phyloP scores from a whole-genome alignment of 805 yeast species.

The Scheffersomyces ergatensis region DNA sequence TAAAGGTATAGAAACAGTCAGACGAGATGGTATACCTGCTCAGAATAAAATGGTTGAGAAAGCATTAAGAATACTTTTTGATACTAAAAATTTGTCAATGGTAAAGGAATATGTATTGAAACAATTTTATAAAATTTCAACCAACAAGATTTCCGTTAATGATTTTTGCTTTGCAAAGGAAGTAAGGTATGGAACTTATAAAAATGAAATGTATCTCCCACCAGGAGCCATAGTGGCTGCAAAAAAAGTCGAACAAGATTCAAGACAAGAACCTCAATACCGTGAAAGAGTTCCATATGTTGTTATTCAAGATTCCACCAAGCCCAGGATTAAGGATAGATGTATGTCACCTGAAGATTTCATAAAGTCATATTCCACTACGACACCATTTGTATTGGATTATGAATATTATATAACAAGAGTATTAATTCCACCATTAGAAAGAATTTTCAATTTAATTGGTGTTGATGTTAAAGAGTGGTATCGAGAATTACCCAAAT shows the following conservation, averaged over 20 bases:
- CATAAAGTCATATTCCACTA: conserved; percentile 33
- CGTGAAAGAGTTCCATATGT: conserved; percentile 86
- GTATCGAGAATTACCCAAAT: conserved; percentile 66
- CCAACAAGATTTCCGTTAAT: conserved; percentile 63
- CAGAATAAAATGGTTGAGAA: conserved; percentile 80
- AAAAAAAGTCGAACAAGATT: conserved; percentile 59
- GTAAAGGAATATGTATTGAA: conserved; percentile 64
- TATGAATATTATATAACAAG: conserved; percentile 81
- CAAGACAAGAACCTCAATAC: conserved; percentile 79
- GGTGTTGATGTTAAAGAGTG: conserved; percentile 81
- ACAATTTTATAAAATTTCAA: conserved; percentile 66
- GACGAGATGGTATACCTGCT: conserved; percentile 94
- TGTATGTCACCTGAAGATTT: conserved; percentile 78
- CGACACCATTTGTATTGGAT: conserved; percentile 54
- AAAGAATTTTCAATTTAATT: conserved; percentile 72
- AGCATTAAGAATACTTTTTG: conserved; percentile 65
- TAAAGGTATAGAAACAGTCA: conserved; percentile 91
- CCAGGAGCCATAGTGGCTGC: conserved; percentile 89
- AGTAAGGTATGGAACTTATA: conserved; percentile 81
- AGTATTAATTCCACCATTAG: conserved; percentile 86
- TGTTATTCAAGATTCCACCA: conserved; percentile 56
- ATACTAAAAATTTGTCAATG: conserved; percentile 63
- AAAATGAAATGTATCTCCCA: conserved; percentile 69
- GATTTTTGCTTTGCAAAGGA: conserved; percentile 93
- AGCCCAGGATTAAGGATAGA: conserved; percentile 68